Evolutionary conservation across 2,329 filamentous ascomycete species (phyloP), one percentile per base, ranked within the genome.

Genomic region (Diplodia scrobiculata): DNA sequence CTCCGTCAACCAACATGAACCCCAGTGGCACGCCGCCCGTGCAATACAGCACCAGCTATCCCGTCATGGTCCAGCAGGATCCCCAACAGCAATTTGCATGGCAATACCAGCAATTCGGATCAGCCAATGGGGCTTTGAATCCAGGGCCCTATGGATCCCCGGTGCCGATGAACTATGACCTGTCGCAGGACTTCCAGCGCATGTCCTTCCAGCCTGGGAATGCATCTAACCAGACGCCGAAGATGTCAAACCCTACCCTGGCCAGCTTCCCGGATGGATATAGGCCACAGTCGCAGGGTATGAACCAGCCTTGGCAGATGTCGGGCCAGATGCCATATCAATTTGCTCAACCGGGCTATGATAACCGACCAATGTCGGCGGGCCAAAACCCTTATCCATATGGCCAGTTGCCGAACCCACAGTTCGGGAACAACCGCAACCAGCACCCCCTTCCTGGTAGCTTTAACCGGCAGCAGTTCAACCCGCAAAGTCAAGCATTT

Each of bases 401-500:
- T 75, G 90, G 91, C 2, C 91, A 96, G 73, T 83, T 94, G 54
- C 90, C 91, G 3, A 86, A 83, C 68, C 82, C 84, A 62, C 88
- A 88, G 58, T 87, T 75, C 67, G 63, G 41, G 9, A 91, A 90
- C 68, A 90, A 90, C 72, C 86, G 88, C 9, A 88, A 90, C 67
- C 89, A 92, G 73, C 91, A 97, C 75, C 91, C 91, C 5, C 87
- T 96, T 66, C 91, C 92, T 14, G 91, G 91, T 41, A 95, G 89
- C 78, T 96, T 87, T 74, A 91, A 90, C 73, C 85, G 92, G 67
- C 91, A 92, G 72, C 87, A 90, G 13, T 97, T 98, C 80, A 97
- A 97, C 74, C 94, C 93, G 0, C 93, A 96, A 79, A 97, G 91
- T 17, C 91, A 96, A 73, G 91, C 93, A 0, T 97, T 98, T 77